phyloP scores from a whole-genome alignment of 1,284 basidiomycete species.

The Volvariella surrecta region DNA sequence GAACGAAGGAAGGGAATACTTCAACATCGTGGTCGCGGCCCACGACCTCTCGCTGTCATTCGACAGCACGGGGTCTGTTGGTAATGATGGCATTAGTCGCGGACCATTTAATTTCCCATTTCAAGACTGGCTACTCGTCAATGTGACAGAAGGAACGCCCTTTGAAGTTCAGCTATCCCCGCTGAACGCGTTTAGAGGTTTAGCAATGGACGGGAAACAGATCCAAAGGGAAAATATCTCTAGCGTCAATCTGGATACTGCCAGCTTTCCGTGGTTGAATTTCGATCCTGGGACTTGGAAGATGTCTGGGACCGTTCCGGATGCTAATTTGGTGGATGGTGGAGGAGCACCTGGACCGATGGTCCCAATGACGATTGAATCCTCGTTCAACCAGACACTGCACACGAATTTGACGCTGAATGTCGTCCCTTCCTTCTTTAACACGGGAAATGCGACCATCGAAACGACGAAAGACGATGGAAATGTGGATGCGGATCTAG shows the following conservation, averaged over 20 bases:
- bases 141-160: constrained; percentile 44
- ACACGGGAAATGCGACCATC: constrained; percentile 42
- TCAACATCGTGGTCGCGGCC: constrained; percentile 49
- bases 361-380: constrained; percentile 30
- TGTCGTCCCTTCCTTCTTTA: constrained; percentile 66
- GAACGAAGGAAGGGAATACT: constrained; percentile 35
- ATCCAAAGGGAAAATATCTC: constrained; percentile 47
- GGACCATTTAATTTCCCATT: too few relatives aligned
- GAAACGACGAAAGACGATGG: constrained; percentile 36
- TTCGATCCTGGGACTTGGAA: constrained; percentile 48
- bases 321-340: constrained; percentile 21
- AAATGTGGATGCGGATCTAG: constrained; percentile 39
- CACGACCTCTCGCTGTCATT: constrained; percentile 53
- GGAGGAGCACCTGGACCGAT: constrained; percentile 44
- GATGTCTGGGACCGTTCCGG: constrained; percentile 46
- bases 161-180: constrained; percentile 56
- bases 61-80: too few relatives aligned
- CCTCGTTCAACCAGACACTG: constrained; percentile 60
- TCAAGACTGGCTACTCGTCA: constrained; percentile 52
- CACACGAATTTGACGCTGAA: constrained; percentile 53
- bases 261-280: constrained; percentile 52
- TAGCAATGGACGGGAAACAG: constrained; percentile 52
- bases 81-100: too few relatives aligned
- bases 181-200: constrained; percentile 46
- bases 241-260: constrained; percentile 46